Conservation (phyloP, 805 yeast genomes). For the Blastobotrys parvus region DNA sequence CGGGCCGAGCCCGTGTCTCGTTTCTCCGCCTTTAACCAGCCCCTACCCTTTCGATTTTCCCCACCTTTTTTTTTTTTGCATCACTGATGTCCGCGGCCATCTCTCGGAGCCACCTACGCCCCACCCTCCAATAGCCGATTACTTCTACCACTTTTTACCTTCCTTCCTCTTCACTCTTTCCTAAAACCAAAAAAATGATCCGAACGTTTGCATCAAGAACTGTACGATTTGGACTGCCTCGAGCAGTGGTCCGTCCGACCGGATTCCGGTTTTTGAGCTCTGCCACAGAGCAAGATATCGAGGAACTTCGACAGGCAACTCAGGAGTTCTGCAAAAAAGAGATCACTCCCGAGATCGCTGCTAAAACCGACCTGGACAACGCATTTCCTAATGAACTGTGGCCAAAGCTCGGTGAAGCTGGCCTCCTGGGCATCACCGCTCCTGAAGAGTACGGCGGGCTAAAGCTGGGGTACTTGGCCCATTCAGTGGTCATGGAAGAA, state of each 20-base stretch:
- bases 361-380: conserved; percentile 22
- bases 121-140: too few relatives aligned
- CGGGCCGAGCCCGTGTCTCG: too few relatives aligned
- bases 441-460: conserved; percentile 26
- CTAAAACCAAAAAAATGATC: not conserved
- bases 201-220: not conserved
- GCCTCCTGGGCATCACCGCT: conserved; percentile 27
- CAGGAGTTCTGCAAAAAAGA: conserved; percentile 23
- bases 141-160: too few relatives aligned
- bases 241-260: not conserved
- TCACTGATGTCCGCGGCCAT: not conserved
- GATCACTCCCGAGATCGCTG: conserved; percentile 24
- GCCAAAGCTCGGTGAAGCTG: conserved; percentile 27
- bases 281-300: conserved; percentile 7
- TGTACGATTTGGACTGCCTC: not conserved
- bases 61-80: not conserved
- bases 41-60: too few relatives aligned
- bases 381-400: conserved; percentile 27
- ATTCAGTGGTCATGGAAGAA: conserved; percentile 27
- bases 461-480: conserved; percentile 25
- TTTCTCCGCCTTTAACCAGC: too few relatives aligned
- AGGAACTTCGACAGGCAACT: conserved; percentile 26
- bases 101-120: too few relatives aligned
- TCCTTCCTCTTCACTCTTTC: not conserved
- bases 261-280: not conserved